Base-by-base conservation (phyloP, 2,329 filamentous ascomycete genomes). In the Trichoderma afroharzianum region DNA sequence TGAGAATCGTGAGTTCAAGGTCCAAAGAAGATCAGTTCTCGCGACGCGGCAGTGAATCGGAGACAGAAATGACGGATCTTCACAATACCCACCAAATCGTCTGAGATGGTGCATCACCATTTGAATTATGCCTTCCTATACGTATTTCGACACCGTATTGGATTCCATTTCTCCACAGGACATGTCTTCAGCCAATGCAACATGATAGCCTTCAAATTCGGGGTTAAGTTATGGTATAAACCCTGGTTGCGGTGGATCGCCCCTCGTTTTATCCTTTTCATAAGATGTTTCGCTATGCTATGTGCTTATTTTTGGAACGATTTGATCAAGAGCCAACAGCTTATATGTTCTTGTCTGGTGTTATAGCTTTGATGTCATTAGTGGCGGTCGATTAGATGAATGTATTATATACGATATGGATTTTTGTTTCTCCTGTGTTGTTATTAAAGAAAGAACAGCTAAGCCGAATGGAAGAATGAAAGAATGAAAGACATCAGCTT, bases 11-110 rank as follows among this genome's bases (percentile, higher is more conserved):
- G 63, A 78, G 78, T 30, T 74, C 76, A 43, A 75, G 75, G 28
- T 76, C 76, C 9, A 78, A 80, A 71, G 78, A 81, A 58, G 75
- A 77, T 18, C 71, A 74, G 33, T 74, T 75, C 6, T 80, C 77
- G 50, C 75, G 77, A 33, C 76, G 80, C 71, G 78, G 77, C n/a
- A 82, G 81, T 67, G 80, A 83, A 71, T 82, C 80, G 8, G 80
- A 76, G 18, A 81, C 79, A 4, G 82, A 83, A 70, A 76, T 82
- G 75, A 80, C 78, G 30, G 77, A 79, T 2, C 73, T 80, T 24
- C 66, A 74, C 5, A 78, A 75, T 67, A 62, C 72, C 28, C 72
- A 70, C 28, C 75, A 75, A 43, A 72, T 73, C 18, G 75, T 72
- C 33, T 78, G 39, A 74, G 47, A 12, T 64, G 58, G 21, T 43